Conservation (phyloP, 1,284 basidiomycete genomes). For the Lignosus rhinocerotis region DNA sequence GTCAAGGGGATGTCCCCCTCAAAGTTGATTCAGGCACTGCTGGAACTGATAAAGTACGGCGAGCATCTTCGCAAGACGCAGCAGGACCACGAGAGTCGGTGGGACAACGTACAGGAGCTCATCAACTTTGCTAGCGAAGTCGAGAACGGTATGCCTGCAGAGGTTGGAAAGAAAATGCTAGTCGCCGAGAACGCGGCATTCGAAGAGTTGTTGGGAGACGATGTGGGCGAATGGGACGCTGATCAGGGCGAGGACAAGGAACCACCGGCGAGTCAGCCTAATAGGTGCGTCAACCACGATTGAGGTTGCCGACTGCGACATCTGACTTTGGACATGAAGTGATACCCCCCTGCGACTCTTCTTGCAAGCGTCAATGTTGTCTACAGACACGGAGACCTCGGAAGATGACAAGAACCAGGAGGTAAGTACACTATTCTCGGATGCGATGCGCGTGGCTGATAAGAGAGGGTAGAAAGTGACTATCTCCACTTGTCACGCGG, state of each 20-base stretch:
- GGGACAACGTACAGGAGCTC: slow-evolving; percentile 89
- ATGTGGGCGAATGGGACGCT: slow-evolving; percentile 23
- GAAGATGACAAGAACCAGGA: slow-evolving; percentile 59
- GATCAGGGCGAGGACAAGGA: slow-evolving; percentile 25
- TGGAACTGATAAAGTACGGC: slow-evolving; percentile 67
- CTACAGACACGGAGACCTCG: slow-evolving; percentile 74
- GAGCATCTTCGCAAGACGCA: slow-evolving; percentile 72
- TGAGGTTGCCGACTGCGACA: neutral
- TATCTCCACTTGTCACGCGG: slow-evolving; percentile 86
- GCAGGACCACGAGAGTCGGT: slow-evolving; percentile 73
- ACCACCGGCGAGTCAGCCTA: neutral
- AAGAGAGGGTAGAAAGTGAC: slow-evolving; percentile 67
- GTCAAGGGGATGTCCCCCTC: slow-evolving; percentile 60
- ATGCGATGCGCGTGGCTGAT: neutral
- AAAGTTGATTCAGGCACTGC: slow-evolving; percentile 62
- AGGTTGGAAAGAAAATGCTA: slow-evolving; percentile 6
- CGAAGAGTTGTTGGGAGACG: slow-evolving; percentile 22
- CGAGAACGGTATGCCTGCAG: slow-evolving; percentile 26
- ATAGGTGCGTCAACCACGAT: slow-evolving; percentile 1
- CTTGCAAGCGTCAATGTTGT: slow-evolving; percentile 83
- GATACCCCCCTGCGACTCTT: slow-evolving; percentile 76
- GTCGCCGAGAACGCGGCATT: slow-evolving; percentile 9
- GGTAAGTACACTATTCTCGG: slow-evolving; percentile 36
- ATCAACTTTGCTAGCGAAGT: slow-evolving; percentile 69
- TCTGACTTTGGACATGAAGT: slow-evolving; percentile 34